These are phyloP conservation scores for Mucuna pruriens DNA, from an alignment of 306 rosid species.

Conservation along the genomic window DNA sequence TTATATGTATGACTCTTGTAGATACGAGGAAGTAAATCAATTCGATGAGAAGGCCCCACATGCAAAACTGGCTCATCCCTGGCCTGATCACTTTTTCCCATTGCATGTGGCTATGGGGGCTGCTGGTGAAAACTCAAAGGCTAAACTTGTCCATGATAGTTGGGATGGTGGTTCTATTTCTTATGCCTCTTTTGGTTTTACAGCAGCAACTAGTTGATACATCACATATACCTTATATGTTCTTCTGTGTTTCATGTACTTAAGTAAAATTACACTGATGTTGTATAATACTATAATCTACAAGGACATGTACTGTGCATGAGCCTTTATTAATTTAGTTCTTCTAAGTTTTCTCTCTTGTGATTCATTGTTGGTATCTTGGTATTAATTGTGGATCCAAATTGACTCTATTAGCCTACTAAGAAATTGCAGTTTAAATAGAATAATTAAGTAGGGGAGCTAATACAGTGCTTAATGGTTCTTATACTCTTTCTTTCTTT, in stretches of 20 bases:
- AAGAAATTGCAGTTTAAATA: not conserved
- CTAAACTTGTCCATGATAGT: conserved; percentile 34
- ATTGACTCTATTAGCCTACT: not conserved
- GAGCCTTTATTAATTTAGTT: not conserved
- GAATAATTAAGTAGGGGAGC: not conserved
- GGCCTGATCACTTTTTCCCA: conserved; percentile 34
- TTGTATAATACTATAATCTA: too few relatives aligned
- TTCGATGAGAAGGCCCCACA: conserved; percentile 37
- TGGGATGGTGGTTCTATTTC: conserved; percentile 24
- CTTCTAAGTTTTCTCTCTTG: not conserved
- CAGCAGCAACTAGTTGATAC: not conserved
- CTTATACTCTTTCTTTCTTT: not conserved
- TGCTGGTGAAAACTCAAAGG: conserved; percentile 32
- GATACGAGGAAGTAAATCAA: conserved; percentile 31
- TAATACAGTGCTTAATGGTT: not conserved
- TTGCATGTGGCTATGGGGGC: conserved; percentile 42
- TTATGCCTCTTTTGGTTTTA: conserved; percentile 36
- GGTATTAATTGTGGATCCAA: not conserved
- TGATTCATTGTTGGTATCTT: not conserved
- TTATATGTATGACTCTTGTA: not conserved
- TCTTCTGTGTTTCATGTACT: not conserved
- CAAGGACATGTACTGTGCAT: too few relatives aligned
- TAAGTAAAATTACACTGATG: not conserved
- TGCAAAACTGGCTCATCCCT: conserved; percentile 36
- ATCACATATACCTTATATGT: not conserved